phyloP scores from a whole-genome alignment of 768 basidiomycete genomes.

The Collybia sp. region DNA sequence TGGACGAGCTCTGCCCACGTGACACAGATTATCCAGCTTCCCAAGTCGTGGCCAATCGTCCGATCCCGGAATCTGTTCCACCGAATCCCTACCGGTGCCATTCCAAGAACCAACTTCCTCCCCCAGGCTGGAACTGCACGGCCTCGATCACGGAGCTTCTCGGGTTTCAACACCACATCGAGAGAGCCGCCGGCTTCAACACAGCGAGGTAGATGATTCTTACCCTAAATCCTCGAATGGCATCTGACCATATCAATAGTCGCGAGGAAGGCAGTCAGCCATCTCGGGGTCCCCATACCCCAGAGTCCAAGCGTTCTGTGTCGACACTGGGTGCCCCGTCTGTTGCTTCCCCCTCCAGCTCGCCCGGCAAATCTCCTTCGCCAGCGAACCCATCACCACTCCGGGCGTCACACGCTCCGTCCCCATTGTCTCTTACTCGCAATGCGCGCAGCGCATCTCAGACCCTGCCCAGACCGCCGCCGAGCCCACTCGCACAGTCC shows the following conservation, averaged over 20 bases:
- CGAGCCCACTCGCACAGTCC: slow-evolving; percentile 5
- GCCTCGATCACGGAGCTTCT: slow-evolving; percentile 76
- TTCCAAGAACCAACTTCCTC: slow-evolving; percentile 62
- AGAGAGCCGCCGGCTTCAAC: slow-evolving; percentile 24
- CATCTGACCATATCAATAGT: slow-evolving; percentile 11
- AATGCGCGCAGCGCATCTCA: slow-evolving; percentile 14
- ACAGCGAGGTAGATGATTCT: slow-evolving; percentile 17
- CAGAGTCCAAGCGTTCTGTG: slow-evolving; percentile 14
- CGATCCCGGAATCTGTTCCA: neutral
- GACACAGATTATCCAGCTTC: slow-evolving; percentile 17
- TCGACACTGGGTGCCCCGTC: slow-evolving; percentile 9
- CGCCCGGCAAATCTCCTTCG: neutral
- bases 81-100: slow-evolving; percentile 11
- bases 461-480: slow-evolving; percentile 12
- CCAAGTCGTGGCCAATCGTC: neutral
- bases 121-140: slow-evolving; percentile 48
- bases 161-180: slow-evolving; percentile 50
- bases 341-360: slow-evolving; percentile 6
- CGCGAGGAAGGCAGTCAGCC: slow-evolving; percentile 17
- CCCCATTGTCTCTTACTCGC: slow-evolving; percentile 39
- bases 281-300: slow-evolving; percentile 13
- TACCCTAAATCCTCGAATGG: slow-evolving; percentile 1
- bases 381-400: slow-evolving; percentile 19
- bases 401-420: slow-evolving; percentile 19
- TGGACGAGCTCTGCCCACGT: slow-evolving; percentile 9